These are phyloP conservation scores for Axilococcus clingmanii DNA, from an alignment of 139 green algal species.

Conservation along the genomic window DNA sequence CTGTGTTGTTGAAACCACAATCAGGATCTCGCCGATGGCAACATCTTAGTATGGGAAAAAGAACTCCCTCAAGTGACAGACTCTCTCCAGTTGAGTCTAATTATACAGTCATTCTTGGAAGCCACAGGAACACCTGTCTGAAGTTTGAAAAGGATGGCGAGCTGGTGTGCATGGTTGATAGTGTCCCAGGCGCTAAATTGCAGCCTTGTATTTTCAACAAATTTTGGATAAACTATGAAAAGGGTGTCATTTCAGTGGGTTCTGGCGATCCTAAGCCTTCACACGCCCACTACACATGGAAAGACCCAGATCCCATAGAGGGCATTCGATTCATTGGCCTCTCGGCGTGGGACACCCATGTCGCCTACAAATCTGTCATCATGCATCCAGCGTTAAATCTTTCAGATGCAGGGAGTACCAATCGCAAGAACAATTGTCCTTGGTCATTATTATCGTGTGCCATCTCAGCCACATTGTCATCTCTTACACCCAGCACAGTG, in stretches of 20 bases:
- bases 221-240: conserved; percentile 55
- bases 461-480: not conserved
- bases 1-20: conserved; percentile 61
- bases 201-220: conserved; percentile 17
- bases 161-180: conserved; percentile 18
- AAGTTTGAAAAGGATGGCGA: conserved; percentile 72
- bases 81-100: conserved; percentile 32
- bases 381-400: conserved; percentile 23
- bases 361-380: conserved; percentile 59
- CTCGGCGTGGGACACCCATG: conserved; percentile 76
- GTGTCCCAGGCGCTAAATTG: conserved; percentile 17
- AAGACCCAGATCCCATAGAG: conserved; percentile 31
- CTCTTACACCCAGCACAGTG: no score
- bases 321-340: conserved; percentile 42
- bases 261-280: conserved; percentile 31
- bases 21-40: conserved; percentile 62
- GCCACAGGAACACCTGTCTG: conserved; percentile 70
- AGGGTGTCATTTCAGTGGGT: conserved; percentile 46
- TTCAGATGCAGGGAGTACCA: not conserved
- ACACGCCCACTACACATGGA: conserved; percentile 24
- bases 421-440: not conserved
- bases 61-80: not conserved
- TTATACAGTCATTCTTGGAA: conserved; percentile 82
- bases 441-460: not conserved
- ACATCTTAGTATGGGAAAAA: conserved; percentile 12